Percentiles rank a stretch among this genome's conserved stretches.
These are phyloP conservation scores for Blastobotrys malaysiensis DNA, from an alignment of 1,139 yeast genomes.

Conservation along the genomic window DNA sequence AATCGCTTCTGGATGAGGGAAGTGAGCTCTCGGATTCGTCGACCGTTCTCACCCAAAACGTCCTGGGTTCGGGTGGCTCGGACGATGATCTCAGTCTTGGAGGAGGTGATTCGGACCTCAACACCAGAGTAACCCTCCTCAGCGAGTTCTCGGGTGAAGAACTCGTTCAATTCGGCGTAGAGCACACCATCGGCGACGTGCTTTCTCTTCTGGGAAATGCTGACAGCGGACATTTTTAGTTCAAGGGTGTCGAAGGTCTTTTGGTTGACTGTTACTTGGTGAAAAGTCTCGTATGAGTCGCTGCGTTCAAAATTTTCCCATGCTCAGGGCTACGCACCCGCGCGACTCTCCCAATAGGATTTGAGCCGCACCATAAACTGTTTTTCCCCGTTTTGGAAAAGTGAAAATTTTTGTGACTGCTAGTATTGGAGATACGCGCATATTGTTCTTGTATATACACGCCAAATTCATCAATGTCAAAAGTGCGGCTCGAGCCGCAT, in stretches of 20 bases:
- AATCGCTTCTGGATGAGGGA: conserved; percentile 98
- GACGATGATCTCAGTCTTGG: conserved; percentile 96
- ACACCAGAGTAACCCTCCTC: conserved; percentile 99
- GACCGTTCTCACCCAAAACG: conserved; percentile 99
- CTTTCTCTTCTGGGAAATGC: conserved; percentile 41
- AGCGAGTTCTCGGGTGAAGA: conserved; percentile 99
- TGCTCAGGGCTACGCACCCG: not conserved
- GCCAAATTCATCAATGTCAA: no score
- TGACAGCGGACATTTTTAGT: conserved; percentile 13
- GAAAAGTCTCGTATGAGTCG: not conserved
- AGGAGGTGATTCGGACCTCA: conserved; percentile 98
- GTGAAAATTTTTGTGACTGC: not conserved
- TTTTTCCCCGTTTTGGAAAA: no score
- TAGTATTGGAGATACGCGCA: not conserved
- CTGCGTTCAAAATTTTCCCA: not conserved
- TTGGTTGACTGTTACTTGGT: conserved; percentile 1
- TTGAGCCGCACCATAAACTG: not conserved
- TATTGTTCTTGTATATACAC: not conserved
- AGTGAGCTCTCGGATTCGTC: conserved; percentile 99
- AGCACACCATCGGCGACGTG: conserved; percentile 99
- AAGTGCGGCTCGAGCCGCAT: not conserved
- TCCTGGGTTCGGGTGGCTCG: conserved; percentile 99
- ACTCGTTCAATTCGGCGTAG: conserved; percentile 99
- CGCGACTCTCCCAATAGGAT: not conserved
- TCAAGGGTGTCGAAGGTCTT: conserved; percentile 4